Conservation (phyloP, 1,284 basidiomycete genomes). For the Flammula alnicola region DNA sequence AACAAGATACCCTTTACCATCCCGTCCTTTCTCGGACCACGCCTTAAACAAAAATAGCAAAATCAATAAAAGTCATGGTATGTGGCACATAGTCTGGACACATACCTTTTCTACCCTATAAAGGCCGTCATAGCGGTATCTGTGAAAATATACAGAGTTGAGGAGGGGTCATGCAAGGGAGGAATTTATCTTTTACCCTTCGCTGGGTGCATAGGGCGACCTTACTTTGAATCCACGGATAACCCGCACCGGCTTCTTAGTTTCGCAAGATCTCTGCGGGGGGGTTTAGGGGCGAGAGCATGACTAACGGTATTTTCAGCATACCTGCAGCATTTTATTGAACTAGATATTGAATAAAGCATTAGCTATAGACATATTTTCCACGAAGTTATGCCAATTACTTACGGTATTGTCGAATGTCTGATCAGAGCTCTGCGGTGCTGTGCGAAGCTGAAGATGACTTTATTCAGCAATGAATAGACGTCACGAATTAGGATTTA, state of each 20-base stretch:
- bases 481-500: slow-evolving; percentile 35
- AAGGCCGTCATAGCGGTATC: slow-evolving; percentile 86
- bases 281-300: not conserved
- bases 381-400: slow-evolving; percentile 1
- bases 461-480: not conserved
- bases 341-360: slow-evolving; percentile 33
- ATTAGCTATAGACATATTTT: not conserved
- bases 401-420: slow-evolving; percentile 66
- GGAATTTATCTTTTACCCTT: slow-evolving; percentile 55
- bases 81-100: not conserved
- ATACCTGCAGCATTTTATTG: slow-evolving; percentile 71
- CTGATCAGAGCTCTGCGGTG: slow-evolving; percentile 81
- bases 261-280: slow-evolving; percentile 65
- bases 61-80: not conserved
- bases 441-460: slow-evolving; percentile 71
- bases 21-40: slow-evolving; percentile 72
- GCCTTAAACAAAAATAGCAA: slow-evolving; percentile 43
- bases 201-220: slow-evolving; percentile 69
- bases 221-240: slow-evolving; percentile 81
- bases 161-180: not conserved
- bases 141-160: slow-evolving; percentile 27
- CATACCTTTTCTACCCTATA: slow-evolving; percentile 75
- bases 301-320: slow-evolving; percentile 14
- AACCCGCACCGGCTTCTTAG: slow-evolving; percentile 78
- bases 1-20: slow-evolving; percentile 66